Evolutionary conservation across 2,329 filamentous ascomycete species (phyloP).

Genomic region (Penicillium sp.): DNA sequence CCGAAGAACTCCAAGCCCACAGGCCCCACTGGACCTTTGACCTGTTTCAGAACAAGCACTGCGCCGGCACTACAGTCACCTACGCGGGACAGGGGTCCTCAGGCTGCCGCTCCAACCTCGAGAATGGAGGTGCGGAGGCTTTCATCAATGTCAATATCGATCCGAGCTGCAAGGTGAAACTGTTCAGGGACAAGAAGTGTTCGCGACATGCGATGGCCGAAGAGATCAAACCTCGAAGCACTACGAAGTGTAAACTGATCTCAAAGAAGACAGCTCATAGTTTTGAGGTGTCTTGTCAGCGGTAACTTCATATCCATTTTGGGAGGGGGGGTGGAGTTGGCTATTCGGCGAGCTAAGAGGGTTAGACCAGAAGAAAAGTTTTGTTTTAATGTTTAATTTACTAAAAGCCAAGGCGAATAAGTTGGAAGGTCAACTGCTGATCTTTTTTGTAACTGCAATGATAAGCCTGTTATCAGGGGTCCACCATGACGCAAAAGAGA

Average conservation of each 20-base stretch:
- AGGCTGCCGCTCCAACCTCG: conserved; percentile 6
- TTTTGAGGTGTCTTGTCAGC: conserved; percentile 8
- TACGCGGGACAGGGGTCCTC: conserved; percentile 7
- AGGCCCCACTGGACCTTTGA: conserved; percentile 8
- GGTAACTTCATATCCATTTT: not conserved
- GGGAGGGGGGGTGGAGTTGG: no score
- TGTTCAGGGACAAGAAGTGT: conserved; percentile 13
- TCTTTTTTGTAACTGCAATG: not conserved
- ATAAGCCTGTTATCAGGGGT: conserved; percentile 8
- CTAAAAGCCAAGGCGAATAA: no score
- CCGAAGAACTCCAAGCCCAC: not conserved
- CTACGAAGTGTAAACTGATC: not conserved
- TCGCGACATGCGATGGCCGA: conserved; percentile 2
- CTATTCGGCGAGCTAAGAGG: not conserved
- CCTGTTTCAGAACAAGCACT: conserved; percentile 10
- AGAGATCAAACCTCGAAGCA: not conserved
- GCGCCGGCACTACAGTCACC: not conserved
- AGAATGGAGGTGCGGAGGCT: not conserved
- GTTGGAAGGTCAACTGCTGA: not conserved
- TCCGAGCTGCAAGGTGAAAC: conserved; percentile 6
- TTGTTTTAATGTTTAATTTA: not conserved
- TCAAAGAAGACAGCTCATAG: conserved; percentile 8
- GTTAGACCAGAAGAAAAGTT: not conserved
- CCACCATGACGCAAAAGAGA: conserved; percentile 7
- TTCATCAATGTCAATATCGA: conserved; percentile 4